Conservation (phyloP, 768 basidiomycete genomes). For the Chalciporus sphaerocephalus region DNA sequence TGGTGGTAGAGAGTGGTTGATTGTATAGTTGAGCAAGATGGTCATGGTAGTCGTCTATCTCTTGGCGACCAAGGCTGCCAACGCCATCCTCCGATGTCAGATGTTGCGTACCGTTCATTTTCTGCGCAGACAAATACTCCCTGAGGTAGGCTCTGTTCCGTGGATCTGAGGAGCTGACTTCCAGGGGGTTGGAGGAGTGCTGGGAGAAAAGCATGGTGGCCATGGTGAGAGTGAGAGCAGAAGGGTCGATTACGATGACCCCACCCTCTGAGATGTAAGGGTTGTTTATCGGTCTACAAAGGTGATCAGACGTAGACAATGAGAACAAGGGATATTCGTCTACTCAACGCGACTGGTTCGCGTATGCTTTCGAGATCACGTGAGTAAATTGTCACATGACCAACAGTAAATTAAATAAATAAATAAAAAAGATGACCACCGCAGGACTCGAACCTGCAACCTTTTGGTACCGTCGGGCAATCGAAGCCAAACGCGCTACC, state of each 20-base stretch:
- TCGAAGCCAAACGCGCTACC: constrained; percentile 96
- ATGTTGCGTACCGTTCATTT: constrained; percentile 26
- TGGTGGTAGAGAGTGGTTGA: constrained; percentile 18
- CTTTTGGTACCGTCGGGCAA: constrained; percentile 76
- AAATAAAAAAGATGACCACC: constrained; percentile 56
- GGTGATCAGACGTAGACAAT: background rate
- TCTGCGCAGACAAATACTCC: constrained; percentile 35
- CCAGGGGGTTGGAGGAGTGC: constrained; percentile 73
- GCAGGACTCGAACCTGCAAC: constrained; percentile 97
- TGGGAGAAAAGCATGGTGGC: constrained; percentile 49
- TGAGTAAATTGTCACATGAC: background rate
- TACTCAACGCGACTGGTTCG: constrained; percentile 2
- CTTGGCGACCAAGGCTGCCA: constrained; percentile 35
- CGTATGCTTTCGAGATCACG: background rate
- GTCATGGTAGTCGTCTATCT: constrained; percentile 44
- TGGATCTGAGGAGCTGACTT: constrained; percentile 58
- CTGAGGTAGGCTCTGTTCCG: constrained; percentile 45
- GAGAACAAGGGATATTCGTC: constrained; percentile 1
- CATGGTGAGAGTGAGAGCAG: constrained; percentile 21
- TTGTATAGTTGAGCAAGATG: constrained; percentile 47
- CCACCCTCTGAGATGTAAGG: background rate
- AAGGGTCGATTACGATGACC: background rate
- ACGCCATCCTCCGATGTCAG: constrained; percentile 53
- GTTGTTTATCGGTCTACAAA: background rate
- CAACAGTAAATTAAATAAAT: background rate